Percentiles rank a stretch among this genome's conserved stretches.
phyloP scores from a whole-genome alignment of 2,329 filamentous ascomycete genomes.

The Penicillium carneum region DNA sequence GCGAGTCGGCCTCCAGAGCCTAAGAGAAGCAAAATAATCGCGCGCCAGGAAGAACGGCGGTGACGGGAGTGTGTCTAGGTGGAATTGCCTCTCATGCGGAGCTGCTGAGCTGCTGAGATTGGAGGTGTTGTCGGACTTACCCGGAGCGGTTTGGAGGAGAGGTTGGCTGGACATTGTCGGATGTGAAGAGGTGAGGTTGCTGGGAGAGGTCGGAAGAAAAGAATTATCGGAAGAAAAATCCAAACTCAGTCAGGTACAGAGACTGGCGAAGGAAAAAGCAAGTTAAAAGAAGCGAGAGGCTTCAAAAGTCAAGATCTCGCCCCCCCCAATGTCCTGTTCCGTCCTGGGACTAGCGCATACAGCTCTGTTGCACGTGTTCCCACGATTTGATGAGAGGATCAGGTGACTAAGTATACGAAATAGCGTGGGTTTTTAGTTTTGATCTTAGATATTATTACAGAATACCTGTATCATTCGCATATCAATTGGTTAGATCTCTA shows the following conservation, averaged over 20 bases:
- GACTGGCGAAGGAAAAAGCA: neutral
- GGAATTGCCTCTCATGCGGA: neutral
- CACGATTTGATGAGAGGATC: conserved; percentile 25
- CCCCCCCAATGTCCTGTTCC: conserved; percentile 17
- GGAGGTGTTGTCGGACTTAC: conserved; percentile 59
- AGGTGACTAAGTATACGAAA: conserved; percentile 17
- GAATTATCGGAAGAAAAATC: neutral
- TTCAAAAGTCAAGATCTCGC: conserved; percentile 7
- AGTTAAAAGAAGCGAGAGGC: conserved; percentile 6
- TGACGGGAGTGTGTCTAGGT: neutral
- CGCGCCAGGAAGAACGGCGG: neutral
- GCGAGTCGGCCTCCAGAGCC: neutral
- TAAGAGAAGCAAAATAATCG: neutral
- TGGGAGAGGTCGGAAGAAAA: conserved; percentile 23
- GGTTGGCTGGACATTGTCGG: conserved; percentile 89
- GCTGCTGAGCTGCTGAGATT: neutral
- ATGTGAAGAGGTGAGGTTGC: conserved; percentile 9
- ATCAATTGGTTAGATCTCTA: neutral
- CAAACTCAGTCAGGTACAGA: neutral
- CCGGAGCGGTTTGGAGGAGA: conserved; percentile 90
- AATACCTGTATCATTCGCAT: too few relatives aligned
- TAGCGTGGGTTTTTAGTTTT: neutral
- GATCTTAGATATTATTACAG: neutral
- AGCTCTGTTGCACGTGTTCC: conserved; percentile 33
- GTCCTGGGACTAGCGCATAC: conserved; percentile 24